Conservation (phyloP, 768 basidiomycete species). For the Mycena haematopus region DNA sequence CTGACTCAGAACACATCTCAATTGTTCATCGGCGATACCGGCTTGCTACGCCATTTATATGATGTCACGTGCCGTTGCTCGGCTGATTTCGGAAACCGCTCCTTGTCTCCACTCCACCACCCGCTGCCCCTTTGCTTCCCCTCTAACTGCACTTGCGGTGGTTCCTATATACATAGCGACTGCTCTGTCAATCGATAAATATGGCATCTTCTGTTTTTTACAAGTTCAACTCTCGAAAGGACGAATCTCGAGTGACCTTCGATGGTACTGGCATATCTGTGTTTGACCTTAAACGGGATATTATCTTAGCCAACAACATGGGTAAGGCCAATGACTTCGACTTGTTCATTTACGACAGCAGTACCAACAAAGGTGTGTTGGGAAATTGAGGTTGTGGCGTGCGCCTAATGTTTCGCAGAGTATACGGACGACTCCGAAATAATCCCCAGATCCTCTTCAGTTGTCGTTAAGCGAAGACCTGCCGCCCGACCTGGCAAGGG, state of each 20-base stretch:
- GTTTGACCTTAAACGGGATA: constrained; percentile 98
- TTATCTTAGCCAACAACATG: constrained; percentile 95
- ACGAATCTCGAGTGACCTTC: constrained; percentile 95
- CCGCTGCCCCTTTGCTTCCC: constrained; percentile 5
- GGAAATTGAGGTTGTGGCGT: background rate
- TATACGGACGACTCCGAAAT: constrained; percentile 91
- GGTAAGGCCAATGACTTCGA: constrained; percentile 98
- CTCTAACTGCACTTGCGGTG: constrained; percentile 4
- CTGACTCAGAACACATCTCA: too few relatives aligned
- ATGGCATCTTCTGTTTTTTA: constrained; percentile 98
- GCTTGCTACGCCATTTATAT: too few relatives aligned
- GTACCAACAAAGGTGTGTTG: constrained; percentile 83
- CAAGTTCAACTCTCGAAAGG: constrained; percentile 94
- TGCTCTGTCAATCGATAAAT: constrained; percentile 47
- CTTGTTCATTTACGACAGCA: constrained; percentile 82
- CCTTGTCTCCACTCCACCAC: background rate
- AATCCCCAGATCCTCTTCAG: constrained; percentile 93
- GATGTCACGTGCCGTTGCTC: background rate
- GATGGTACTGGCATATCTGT: constrained; percentile 99
- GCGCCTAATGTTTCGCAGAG: constrained; percentile 53
- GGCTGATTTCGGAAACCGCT: background rate
- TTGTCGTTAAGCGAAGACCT: constrained; percentile 91
- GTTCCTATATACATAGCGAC: constrained; percentile 34
- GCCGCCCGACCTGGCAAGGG: constrained; percentile 82
- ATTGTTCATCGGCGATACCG: too few relatives aligned